These are phyloP conservation scores for Ambrosiella beaveri DNA, from an alignment of 2,329 filamentous ascomycete species.

Conservation along the genomic window DNA sequence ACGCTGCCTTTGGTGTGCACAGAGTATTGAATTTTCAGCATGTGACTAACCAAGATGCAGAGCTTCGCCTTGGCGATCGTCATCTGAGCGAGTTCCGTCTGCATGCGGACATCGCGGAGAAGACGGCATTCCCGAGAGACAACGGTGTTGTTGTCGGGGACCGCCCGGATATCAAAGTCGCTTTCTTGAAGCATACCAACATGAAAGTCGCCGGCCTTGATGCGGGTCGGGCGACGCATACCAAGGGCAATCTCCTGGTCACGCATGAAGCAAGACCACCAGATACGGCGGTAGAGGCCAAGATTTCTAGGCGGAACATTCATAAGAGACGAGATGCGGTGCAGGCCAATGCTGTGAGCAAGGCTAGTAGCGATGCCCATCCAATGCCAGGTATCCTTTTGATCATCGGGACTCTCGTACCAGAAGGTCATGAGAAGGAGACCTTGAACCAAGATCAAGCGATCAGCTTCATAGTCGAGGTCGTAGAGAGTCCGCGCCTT, in stretches of 20 bases:
- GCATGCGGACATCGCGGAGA: conserved; percentile 52
- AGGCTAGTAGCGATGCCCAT: conserved; percentile 91
- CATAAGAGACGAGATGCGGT: conserved; percentile 65
- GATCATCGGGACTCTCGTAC: conserved; percentile 92
- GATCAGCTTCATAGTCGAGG: conserved; percentile 85
- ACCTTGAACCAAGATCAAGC: conserved; percentile 74
- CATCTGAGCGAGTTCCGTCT: conserved; percentile 66
- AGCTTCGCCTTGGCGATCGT: conserved; percentile 85
- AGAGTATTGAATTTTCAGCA: conserved; percentile 81
- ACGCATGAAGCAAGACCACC: conserved; percentile 96
- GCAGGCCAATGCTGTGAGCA: conserved; percentile 81
- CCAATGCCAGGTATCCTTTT: conserved; percentile 98
- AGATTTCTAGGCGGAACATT: conserved; percentile 58
- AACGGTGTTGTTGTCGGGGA: conserved; percentile 50
- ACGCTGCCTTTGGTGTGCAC: conserved; percentile 72
- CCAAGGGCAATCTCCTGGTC: conserved; percentile 83
- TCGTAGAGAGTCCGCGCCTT: conserved; percentile 84
- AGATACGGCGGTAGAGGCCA: conserved; percentile 83
- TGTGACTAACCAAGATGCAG: conserved; percentile 74
- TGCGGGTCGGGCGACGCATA: conserved; percentile 81
- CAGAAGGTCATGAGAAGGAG: conserved; percentile 89
- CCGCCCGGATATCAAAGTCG: conserved; percentile 64
- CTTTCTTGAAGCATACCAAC: conserved; percentile 73
- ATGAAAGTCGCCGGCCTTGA: conserved; percentile 86
- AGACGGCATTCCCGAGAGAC: conserved; percentile 54